Base-by-base conservation (phyloP, 768 basidiomycete species). In the Phylloporus sp. region DNA sequence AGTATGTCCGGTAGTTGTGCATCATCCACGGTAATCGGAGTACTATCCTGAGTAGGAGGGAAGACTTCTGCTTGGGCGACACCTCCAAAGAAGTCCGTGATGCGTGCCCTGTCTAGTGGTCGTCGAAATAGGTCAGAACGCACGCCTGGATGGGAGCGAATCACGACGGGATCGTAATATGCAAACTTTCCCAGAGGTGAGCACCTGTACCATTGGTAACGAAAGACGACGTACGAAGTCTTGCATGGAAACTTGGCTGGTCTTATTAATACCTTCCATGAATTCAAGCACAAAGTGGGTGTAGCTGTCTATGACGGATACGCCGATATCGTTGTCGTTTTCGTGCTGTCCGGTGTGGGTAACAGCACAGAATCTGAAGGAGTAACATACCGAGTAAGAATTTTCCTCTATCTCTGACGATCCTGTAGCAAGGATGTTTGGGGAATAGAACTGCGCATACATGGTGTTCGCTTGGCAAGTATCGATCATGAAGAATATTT, bases 391-490 rank as follows among this genome's bases (percentile, higher is more conserved):
- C 8, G 95, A 97, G 63, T 95, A 98, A 1, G 94, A 97, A 64
- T 86, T 97, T 70, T 98, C 88, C 35, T 80, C 87, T 24, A 95
- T 72, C 45, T 80, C 71, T 9, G 91, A 90, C 0, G 91, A 94
- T 0, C 92, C 95, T 0, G 92, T 93, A 0, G 95, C 91, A 4
- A 95, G 80, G 45, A 97, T 86, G 59, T 95, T 91, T 0, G 93
- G 93, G 1, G 92, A 94, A 69, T 95, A 95, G 59, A 95, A 82
- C 64, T 93, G 89, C 46, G 86, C 84, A 64, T 91, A 97, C 85
- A 99, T 86, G 5, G 91, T 91, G 65, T 92, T 95, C 24, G 95
- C 97, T 70, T 99, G 94, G 65, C 95, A 99, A 0, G 95, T 98
- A 62, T 99, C 95, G 53, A 95, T 86, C 90, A 98, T 97, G 76